Base-by-base conservation (phyloP, 2,329 filamentous ascomycete species). In the Zasmidium cellare region DNA sequence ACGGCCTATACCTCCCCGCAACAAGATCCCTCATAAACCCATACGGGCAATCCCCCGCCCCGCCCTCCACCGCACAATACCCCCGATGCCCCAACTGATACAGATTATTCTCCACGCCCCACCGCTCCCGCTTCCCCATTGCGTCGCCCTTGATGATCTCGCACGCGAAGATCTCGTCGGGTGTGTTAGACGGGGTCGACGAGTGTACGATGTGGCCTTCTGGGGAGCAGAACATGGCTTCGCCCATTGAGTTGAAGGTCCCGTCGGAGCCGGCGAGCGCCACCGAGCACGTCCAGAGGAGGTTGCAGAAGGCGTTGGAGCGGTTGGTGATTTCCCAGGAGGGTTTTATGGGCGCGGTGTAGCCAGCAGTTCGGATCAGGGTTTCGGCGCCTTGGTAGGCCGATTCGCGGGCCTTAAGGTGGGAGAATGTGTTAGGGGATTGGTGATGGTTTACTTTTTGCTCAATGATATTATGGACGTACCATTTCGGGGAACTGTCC, bases 401-500 rank as follows among this genome's bases (percentile, higher is more conserved):
- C 19, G 64, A 65, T 53, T 67, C 67, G n/a, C 35, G 35, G 35
- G 35, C 35, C 35, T 31, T 14, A 16, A 16, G 5, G 16, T 41
- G 35, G 12, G 16, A n/a, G n/a, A n/a, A n/a, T n/a, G 35, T 41
- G 35, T 41, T 41, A 41, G 35, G 7, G 7, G 35, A 9, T 41
- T 14, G 35, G 16, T 3, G 3, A 16, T 41, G 11, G 25, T 28
- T 28, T n/a, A n/a, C n/a, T n/a, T n/a, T n/a, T n/a, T n/a, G 25
- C 25, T 28, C 25, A 28, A 28, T 28, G n/a, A n/a, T n/a, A n/a
- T n/a, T 9, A 16, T 41, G 35, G 16, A 41, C 57, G 59, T n/a
- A 65, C 67, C 64, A 68, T 67, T 53, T 68, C 67, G 3, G 66
- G 66, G 48, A 68, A 67, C 48, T 67, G 63, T n/a, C 65, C 67